Evolutionary conservation across 2,329 filamentous ascomycete species (phyloP), one percentile per base, ranked within the genome.

Genomic region (Tolypocladium album): DNA sequence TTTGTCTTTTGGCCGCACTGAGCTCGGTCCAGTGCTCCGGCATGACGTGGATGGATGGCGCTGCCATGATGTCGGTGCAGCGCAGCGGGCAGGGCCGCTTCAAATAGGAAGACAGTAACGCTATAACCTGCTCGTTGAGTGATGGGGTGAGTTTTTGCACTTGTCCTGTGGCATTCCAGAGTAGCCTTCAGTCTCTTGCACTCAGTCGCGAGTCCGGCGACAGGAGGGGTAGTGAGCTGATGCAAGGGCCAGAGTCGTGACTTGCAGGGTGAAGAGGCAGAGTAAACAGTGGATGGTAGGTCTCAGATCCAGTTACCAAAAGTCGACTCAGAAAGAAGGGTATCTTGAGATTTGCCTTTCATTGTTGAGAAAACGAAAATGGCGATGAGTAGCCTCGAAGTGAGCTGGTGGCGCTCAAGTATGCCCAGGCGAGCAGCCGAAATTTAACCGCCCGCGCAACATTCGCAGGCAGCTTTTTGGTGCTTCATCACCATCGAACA

Each of bases 1-100:
- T 66, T 59, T 75, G 70, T 39, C 61, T 66, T 60, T 68, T 65
- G 3, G 72, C 69, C 13, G 67, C 69, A 47, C 66, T 71, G 58
- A 75, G 71, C 64, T 75, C 73, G 50, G 72, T 72, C 74, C 74
- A 76, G 64, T 75, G 70, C 62, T 75, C 73, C 17, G 73, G 73
- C 55, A 75, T 66, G 58, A 67, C 65, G 59, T 69, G 62, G 34
- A 60, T 65, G 15, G 67, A 65, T 9, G 65, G 64, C 42, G 61
- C 59, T 20, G 62, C 63, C 69, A 72, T 72, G 13, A 58, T 59
- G 24, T 36, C 6, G 31, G 11, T 38, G 31, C 50, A 38, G 22
- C 31, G 31, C 50, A 11, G 20, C 50, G 31, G 31, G 11, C 20
- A 15, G 17, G 20, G 4, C 20, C 50, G 31, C 31, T n/a, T 15